Percentiles rank a stretch among this genome's conserved stretches.
phyloP scores from a whole-genome alignment of 768 basidiomycete species.

The Suillus subluteus region DNA sequence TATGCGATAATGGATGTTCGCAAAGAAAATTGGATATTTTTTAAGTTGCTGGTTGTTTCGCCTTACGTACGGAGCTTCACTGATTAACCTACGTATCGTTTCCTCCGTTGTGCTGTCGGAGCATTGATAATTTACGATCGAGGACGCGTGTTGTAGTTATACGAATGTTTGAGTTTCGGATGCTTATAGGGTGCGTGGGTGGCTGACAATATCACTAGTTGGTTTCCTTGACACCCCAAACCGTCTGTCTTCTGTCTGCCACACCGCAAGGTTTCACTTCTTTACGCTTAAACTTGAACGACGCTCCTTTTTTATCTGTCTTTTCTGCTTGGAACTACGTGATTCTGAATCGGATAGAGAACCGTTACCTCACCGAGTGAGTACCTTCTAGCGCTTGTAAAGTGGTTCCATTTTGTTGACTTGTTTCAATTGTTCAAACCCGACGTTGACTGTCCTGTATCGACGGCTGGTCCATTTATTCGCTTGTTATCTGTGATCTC shows the following conservation, averaged over 20 bases:
- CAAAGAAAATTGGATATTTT: constrained; percentile 2
- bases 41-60: neutral
- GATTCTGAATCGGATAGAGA: neutral
- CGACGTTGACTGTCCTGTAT: neutral
- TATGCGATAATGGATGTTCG: constrained; percentile 6
- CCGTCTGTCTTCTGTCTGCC: too few species aligned
- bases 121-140: neutral
- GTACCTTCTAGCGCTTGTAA: constrained; percentile 2
- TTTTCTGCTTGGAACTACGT: constrained; percentile 1
- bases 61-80: constrained; percentile 9
- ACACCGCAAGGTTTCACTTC: neutral
- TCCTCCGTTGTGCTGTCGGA: neutral
- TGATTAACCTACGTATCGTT: constrained; percentile 6
- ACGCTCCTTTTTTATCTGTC: constrained; percentile 8
- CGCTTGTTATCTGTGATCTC: neutral
- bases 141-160: constrained; percentile 5
- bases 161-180: neutral
- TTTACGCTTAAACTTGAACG: neutral
- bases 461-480: constrained; percentile 5
- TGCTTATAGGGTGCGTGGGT: neutral
- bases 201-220: constrained; percentile 1
- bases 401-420: constrained; percentile 5
- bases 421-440: constrained; percentile 4
- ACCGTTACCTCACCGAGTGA: constrained; percentile 7
- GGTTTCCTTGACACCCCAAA: constrained; percentile 5